Percentiles rank a stretch among this genome's conserved stretches.
Evolutionary conservation across 148 eudicot species (phyloP).

Genomic region (Rhododendron ovatum): DNA sequence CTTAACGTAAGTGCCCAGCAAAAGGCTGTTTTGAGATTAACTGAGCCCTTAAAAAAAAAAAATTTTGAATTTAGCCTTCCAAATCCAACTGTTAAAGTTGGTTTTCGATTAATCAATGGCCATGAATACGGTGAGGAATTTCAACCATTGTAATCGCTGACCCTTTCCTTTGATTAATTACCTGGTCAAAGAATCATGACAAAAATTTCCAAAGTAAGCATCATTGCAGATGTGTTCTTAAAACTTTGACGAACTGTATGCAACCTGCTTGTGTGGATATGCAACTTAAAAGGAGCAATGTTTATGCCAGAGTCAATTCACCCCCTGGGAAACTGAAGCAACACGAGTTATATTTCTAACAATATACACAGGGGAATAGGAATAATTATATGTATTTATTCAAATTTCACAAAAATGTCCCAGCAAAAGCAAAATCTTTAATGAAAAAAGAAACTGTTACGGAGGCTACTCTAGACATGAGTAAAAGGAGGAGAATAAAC

Average conservation of each 20-base stretch:
- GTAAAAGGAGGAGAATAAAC: background rate
- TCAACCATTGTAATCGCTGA: too few relatives aligned
- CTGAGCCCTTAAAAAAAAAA: too few relatives aligned
- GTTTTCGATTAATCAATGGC: too few relatives aligned
- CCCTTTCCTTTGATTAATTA: too few relatives aligned
- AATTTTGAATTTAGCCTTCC: background rate
- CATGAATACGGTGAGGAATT: too few relatives aligned
- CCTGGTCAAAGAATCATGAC: too few relatives aligned
- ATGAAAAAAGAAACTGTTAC: background rate
- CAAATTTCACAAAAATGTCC: background rate
- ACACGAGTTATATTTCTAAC: background rate
- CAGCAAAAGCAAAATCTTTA: background rate
- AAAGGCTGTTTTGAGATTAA: too few relatives aligned
- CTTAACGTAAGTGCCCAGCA: too few relatives aligned
- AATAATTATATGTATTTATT: background rate
- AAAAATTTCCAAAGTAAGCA: too few relatives aligned
- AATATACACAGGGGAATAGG: background rate
- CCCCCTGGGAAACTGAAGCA: background rate
- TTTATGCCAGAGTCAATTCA: background rate
- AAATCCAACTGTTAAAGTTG: too few relatives aligned
- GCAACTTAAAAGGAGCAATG: background rate
- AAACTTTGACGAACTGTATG: background rate
- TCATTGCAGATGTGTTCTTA: background rate
- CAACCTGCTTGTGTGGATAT: background rate
- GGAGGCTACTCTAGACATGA: background rate